phyloP scores from a whole-genome alignment of 2,329 filamentous ascomycete genomes.

The Neurospora sp. region DNA sequence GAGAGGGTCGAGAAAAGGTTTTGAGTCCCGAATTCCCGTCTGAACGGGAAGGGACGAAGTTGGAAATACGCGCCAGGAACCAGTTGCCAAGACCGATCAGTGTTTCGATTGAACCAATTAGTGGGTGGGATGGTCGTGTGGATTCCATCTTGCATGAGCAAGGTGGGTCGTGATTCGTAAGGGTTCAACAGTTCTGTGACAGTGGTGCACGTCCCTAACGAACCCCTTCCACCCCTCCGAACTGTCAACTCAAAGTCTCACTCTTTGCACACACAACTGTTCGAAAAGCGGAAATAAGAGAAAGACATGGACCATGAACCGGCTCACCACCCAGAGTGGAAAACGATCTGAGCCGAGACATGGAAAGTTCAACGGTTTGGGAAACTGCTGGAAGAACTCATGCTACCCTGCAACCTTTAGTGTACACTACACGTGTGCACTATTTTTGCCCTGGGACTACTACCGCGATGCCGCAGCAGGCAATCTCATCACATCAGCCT shows the following conservation, averaged over 20 bases:
- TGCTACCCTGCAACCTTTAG: not conserved
- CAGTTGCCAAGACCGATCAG: not conserved
- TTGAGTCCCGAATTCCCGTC: not conserved
- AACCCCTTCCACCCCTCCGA: not conserved
- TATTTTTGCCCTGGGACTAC: not conserved
- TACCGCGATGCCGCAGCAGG: not conserved
- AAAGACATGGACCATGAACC: not conserved
- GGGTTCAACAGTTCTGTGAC: constrained; percentile 24
- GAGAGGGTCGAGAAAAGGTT: not conserved
- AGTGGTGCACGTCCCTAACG: constrained; percentile 5
- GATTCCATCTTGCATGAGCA: constrained; percentile 33
- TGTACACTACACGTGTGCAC: not conserved
- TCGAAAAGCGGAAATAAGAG: not conserved
- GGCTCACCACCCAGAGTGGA: not conserved
- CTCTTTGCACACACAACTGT: not conserved
- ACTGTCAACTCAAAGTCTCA: not conserved
- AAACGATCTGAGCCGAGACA: not conserved
- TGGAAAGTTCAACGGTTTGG: not conserved
- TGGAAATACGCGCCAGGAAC: constrained; percentile 31
- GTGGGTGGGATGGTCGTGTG: constrained; percentile 20
- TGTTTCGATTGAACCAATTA: constrained; percentile 28
- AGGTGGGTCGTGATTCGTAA: constrained; percentile 27
- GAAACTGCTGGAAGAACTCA: not conserved
- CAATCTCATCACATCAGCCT: not conserved
- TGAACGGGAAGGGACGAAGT: constrained; percentile 3